phyloP scores from a whole-genome alignment of 257 asterid genomes.

The Solanum corneliomulleri region DNA sequence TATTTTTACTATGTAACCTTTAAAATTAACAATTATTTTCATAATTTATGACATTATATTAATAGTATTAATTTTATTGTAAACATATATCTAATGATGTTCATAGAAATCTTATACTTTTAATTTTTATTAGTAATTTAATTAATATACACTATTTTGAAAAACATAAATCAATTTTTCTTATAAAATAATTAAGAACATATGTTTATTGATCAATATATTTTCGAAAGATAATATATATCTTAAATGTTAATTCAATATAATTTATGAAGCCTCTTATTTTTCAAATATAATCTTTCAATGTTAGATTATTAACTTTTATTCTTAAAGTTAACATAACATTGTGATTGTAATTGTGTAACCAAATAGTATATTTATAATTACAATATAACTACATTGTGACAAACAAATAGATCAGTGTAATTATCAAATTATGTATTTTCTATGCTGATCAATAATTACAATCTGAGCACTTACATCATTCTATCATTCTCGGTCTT shows the following conservation, averaged over 20 bases:
- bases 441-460: no score
- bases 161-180: no score
- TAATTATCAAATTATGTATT: no score
- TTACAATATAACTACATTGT: no score
- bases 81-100: background rate
- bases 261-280: background rate
- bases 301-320: background rate
- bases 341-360: no score
- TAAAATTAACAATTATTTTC: background rate
- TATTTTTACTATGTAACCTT: background rate
- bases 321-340: no score
- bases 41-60: background rate
- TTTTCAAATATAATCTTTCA: background rate
- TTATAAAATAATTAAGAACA: background rate
- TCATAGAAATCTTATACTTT: no score
- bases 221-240: background rate
- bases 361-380: no score
- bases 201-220: background rate
- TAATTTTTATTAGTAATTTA: background rate
- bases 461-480: no score
- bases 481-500: no score
- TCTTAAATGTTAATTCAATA: background rate
- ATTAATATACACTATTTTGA: no score
- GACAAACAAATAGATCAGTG: no score
- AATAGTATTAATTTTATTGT: background rate